These are phyloP conservation scores for Saccharomyces hybrid DNA, from an alignment of 1,139 yeast genomes.

Conservation along the genomic window DNA sequence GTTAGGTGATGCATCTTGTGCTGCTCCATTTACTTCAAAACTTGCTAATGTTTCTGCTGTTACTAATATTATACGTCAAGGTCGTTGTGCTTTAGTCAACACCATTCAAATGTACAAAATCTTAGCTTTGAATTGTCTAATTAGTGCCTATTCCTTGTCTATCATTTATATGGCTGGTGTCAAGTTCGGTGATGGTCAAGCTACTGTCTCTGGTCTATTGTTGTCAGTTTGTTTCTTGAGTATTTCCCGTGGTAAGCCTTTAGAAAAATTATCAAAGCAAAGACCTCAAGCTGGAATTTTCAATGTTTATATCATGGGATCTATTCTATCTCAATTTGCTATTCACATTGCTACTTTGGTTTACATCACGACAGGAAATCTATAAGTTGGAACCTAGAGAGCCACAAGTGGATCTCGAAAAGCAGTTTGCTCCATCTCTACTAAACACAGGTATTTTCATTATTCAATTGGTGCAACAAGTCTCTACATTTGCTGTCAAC, in stretches of 20 bases:
- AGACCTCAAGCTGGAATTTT: slow-evolving; percentile 98
- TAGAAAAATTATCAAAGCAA: slow-evolving; percentile 81
- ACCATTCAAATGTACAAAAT: slow-evolving; percentile 98
- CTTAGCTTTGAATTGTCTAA: slow-evolving; percentile 90
- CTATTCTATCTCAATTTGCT: slow-evolving; percentile 92
- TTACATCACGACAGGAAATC: slow-evolving; percentile 76
- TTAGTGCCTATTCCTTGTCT: slow-evolving; percentile 90
- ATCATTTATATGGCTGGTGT: slow-evolving; percentile 95
- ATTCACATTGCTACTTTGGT: slow-evolving; percentile 78
- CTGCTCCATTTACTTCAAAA: slow-evolving; percentile 97
- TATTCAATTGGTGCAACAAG: slow-evolving; percentile 91
- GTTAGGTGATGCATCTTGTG: slow-evolving; percentile 97
- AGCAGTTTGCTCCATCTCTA: slow-evolving; percentile 78
- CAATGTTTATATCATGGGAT: slow-evolving; percentile 92
- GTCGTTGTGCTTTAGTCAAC: slow-evolving; percentile 95
- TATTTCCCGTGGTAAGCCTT: slow-evolving; percentile 87
- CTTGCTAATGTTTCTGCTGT: slow-evolving; percentile 88
- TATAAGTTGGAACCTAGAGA: slow-evolving; percentile 87
- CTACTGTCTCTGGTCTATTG: slow-evolving; percentile 85
- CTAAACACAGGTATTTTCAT: slow-evolving; percentile 94
- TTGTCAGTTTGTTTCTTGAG: slow-evolving; percentile 92
- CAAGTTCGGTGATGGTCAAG: slow-evolving; percentile 95
- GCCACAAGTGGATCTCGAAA: slow-evolving; percentile 82
- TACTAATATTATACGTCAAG: slow-evolving; percentile 91
- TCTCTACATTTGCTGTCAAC: slow-evolving; percentile 94